Evolutionary conservation across 1,284 basidiomycete genomes (phyloP).

Genomic region (Trichosporon sp.): DNA sequence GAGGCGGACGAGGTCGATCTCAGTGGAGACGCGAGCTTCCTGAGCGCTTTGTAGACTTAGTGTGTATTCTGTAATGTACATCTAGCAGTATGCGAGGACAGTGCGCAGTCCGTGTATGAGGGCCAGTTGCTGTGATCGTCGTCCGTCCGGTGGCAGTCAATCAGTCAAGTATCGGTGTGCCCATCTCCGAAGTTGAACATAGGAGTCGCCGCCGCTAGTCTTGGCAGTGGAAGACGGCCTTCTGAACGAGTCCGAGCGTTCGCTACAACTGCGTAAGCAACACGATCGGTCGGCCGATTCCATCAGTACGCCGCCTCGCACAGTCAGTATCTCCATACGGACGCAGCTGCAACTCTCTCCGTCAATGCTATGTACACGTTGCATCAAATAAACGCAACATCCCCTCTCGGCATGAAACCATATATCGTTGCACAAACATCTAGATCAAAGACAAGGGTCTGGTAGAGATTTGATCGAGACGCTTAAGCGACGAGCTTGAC

Average conservation of each 20-base stretch:
- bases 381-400: neutral
- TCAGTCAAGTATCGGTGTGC: no score
- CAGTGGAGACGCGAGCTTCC: slow-evolving; percentile 18
- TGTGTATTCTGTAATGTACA: neutral
- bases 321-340: neutral
- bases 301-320: neutral
- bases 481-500: slow-evolving; percentile 77
- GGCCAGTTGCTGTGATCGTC: no score
- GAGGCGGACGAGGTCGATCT: slow-evolving; percentile 12
- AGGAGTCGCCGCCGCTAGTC: no score
- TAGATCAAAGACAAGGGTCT: no score
- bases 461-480: no score
- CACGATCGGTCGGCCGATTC: no score
- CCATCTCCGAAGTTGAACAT: no score
- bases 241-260: no score
- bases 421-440: neutral
- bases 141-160: no score
- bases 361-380: slow-evolving; percentile 2
- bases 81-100: neutral
- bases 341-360: neutral
- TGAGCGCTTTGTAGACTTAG: slow-evolving; percentile 10
- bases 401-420: neutral
- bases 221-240: no score
- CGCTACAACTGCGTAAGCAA: no score
- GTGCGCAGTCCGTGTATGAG: no score